Base-by-base conservation (phyloP, 1,139 yeast species). In the Meyerozyma guilliermondii region DNA sequence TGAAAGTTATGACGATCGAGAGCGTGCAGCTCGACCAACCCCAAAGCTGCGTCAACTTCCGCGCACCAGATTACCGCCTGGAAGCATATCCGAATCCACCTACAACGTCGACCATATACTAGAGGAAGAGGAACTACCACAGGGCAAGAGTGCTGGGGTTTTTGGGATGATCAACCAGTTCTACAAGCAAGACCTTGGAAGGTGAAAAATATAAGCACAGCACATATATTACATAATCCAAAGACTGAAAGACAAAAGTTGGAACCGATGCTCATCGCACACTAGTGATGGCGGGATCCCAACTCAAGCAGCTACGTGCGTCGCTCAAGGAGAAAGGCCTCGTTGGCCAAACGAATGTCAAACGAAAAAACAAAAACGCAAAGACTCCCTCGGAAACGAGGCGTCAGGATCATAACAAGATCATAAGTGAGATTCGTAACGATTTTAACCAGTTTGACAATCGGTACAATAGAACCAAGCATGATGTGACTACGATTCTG, bases 371-470 rank as follows among this genome's bases (percentile, higher is more conserved):
- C 46, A 71, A 78, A 54, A 79, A 74, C 52, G 63, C 77, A 17
- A 75, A 73, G 55, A 69, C 78, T 11, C 83, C 87, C n/a, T 75
- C 79, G 38, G 89, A 83, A 45, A 74, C 81, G 38, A 78, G 87
- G 54, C 74, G 87, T 52, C 85, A 83, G 52, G 88, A 83, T 53
- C 77, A 71, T 49, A 76, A 76, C 42, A 66, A 73, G 46, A 71
- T 78, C 10, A 62, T 92, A 20, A 60, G 67, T 16, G 74, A 74
- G 44, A 86, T 92, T 49, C 76, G 98, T 55, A 80, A 78, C 43
- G 83, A 88, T 52, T 91, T 91, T 70, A 91, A 88, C 62, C 94
- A 94, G 22, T 94, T 92, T 63, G 98, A 91, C 56, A 74, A 80
- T 39, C 84, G 87, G 54, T 71, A 80, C 38, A 83, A 83, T 47